phyloP scores from a whole-genome alignment of 163 green algal species.

The Chlorella variabilis region DNA sequence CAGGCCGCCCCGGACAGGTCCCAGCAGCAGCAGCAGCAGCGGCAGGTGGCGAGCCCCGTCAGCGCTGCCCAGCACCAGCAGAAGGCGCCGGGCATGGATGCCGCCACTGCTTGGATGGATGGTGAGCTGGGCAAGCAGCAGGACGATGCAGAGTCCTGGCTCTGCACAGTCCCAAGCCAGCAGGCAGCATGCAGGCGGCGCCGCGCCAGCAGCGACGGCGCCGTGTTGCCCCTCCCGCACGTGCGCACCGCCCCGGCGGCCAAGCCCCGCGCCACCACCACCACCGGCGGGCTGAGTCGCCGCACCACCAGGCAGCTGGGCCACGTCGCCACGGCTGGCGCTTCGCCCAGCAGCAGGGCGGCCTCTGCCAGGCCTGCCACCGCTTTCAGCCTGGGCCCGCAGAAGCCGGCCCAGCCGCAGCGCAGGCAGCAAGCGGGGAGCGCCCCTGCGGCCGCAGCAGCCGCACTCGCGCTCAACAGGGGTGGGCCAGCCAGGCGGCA shows the following conservation, averaged over 20 bases:
- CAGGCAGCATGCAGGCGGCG: not conserved
- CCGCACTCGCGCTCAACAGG: too few species aligned
- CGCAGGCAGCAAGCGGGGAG: too few species aligned
- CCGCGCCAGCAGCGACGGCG: not conserved
- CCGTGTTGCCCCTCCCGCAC: not conserved
- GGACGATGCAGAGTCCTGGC: conserved; percentile 15
- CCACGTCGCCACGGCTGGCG: not conserved
- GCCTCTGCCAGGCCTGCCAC: not conserved
- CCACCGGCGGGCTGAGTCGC: too few species aligned
- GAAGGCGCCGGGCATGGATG: not conserved
- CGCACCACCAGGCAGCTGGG: not conserved
- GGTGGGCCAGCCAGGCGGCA: too few species aligned
- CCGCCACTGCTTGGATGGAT: not conserved
- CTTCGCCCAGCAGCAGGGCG: not conserved
- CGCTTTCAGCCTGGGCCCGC: too few species aligned
- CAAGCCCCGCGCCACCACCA: not conserved
- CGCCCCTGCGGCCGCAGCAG: too few species aligned
- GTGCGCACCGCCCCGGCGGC: not conserved
- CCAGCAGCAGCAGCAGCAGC: too few species aligned
- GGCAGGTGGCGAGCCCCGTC: too few species aligned
- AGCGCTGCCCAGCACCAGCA: not conserved
- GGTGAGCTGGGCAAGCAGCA: not conserved
- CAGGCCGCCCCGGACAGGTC: too few species aligned
- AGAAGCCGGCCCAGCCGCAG: too few species aligned
- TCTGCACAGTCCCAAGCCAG: not conserved